Evolutionary conservation across 768 basidiomycete genomes (phyloP).

Genomic region (Hygrophoropsis aurantiaca): DNA sequence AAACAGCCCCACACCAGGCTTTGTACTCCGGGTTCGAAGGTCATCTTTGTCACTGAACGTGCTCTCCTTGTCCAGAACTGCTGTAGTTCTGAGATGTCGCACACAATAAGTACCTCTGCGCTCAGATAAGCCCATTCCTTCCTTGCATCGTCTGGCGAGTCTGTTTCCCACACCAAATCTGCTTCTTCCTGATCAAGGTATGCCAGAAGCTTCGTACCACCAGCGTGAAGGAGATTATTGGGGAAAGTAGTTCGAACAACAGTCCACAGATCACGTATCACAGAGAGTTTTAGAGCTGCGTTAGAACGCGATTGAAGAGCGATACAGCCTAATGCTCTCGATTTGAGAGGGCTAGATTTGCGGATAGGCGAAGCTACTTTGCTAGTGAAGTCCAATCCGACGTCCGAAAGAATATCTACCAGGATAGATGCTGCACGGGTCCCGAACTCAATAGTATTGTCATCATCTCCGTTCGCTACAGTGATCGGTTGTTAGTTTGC

Average conservation of each 20-base stretch:
- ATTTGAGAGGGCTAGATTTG: constrained; percentile 2
- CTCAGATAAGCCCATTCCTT: constrained; percentile 61
- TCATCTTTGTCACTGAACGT: constrained; percentile 19
- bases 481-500: constrained; percentile 5
- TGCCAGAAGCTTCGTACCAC: constrained; percentile 46
- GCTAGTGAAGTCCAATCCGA: constrained; percentile 41
- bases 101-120: constrained; percentile 50
- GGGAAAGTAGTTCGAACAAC: constrained; percentile 45
- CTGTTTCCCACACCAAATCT: constrained; percentile 43
- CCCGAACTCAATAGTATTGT: constrained; percentile 39
- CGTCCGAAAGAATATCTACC: constrained; percentile 47
- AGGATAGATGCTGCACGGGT: constrained; percentile 43
- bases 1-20: constrained; percentile 58
- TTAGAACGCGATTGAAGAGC: constrained; percentile 29
- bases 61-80: constrained; percentile 48
- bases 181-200: constrained; percentile 50
- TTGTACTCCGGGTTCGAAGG: constrained; percentile 43
- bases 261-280: constrained; percentile 61
- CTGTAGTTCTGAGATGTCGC: constrained; percentile 45
- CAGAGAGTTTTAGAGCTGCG: constrained; percentile 53
- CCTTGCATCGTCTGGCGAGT: constrained; percentile 44
- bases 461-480: constrained; percentile 45
- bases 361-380: constrained; percentile 18
- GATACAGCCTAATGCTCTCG: neutral
- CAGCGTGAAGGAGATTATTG: constrained; percentile 36